A percentile compares a stretch with the other conserved stretches of the same genome.
Conservation (phyloP, 352 stramenopile species). For the Phytophthora chlamydospora region DNA sequence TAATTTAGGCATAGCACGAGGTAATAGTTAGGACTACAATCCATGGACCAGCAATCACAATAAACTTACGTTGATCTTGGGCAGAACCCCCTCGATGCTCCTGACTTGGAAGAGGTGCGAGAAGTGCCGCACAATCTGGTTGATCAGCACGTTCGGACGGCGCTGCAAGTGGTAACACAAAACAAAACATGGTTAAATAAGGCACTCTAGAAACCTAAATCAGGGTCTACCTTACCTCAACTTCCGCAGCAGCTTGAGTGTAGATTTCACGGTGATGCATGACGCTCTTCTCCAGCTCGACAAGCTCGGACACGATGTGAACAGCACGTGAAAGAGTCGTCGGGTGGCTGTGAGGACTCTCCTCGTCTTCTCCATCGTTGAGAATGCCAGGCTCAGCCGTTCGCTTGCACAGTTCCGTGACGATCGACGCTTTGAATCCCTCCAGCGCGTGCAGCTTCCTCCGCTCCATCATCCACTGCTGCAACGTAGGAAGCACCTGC, state of each 20-base stretch:
- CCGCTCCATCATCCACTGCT: conserved; percentile 69
- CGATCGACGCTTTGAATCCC: conserved; percentile 62
- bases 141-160: conserved; percentile 78
- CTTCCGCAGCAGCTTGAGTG: conserved; percentile 69
- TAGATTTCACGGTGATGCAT: conserved; percentile 85
- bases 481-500: conserved; percentile 71
- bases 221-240: conserved; percentile 55
- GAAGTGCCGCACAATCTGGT: conserved; percentile 90
- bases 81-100: conserved; percentile 86
- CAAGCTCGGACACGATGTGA: conserved; percentile 75
- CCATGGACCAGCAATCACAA: not conserved
- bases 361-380: conserved; percentile 21
- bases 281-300: conserved; percentile 86
- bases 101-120: conserved; percentile 89
- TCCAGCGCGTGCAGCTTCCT: conserved; percentile 66
- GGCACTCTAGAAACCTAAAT: not conserved
- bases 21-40: not conserved
- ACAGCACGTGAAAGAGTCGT: conserved; percentile 64
- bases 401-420: conserved; percentile 69
- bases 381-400: conserved; percentile 52
- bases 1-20: conserved; percentile 1
- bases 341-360: conserved; percentile 25
- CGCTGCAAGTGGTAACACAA: conserved; percentile 38
- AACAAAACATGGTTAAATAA: conserved; percentile 10
- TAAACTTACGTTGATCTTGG: conserved; percentile 86